A percentile compares a stretch with the other conserved stretches of the same genome.
Evolutionary conservation across 345 rosid species (phyloP).

Genomic region (Lepidium africanum): DNA sequence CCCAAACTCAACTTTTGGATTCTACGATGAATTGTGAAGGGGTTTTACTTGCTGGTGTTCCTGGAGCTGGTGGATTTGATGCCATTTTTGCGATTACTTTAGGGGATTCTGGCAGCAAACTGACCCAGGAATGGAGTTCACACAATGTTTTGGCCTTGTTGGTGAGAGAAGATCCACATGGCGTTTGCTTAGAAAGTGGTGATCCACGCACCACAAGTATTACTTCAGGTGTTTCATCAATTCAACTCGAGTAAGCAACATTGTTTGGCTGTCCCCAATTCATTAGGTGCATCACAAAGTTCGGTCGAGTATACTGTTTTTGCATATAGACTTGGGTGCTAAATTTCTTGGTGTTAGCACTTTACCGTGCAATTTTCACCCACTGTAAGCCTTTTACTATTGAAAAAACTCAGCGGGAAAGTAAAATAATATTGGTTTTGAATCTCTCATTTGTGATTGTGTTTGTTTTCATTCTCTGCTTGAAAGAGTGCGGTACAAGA

Average conservation of each 20-base stretch:
- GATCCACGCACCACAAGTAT: slow-evolving; percentile 67
- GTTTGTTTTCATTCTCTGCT: not conserved
- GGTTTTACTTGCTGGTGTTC: slow-evolving; percentile 86
- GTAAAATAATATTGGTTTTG: slow-evolving; percentile 3
- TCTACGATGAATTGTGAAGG: slow-evolving; percentile 81
- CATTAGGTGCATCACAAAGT: slow-evolving; percentile 19
- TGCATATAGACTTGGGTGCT: slow-evolving; percentile 31
- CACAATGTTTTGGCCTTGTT: slow-evolving; percentile 68
- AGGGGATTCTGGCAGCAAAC: slow-evolving; percentile 51
- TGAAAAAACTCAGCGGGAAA: slow-evolving; percentile 20
- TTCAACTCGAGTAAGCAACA: slow-evolving; percentile 41
- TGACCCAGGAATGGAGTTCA: slow-evolving; percentile 65
- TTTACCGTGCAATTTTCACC: slow-evolving; percentile 20
- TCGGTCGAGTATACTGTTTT: slow-evolving; percentile 25
- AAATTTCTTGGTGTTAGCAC: slow-evolving; percentile 21
- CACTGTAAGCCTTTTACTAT: slow-evolving; percentile 20
- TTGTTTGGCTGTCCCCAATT: slow-evolving; percentile 11
- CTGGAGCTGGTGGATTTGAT: slow-evolving; percentile 98
- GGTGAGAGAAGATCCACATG: slow-evolving; percentile 86
- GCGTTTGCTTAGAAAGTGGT: slow-evolving; percentile 68
- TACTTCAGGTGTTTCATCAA: slow-evolving; percentile 49
- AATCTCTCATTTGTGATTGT: not conserved
- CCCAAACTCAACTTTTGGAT: slow-evolving; percentile 70
- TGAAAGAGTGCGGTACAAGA: not conserved
- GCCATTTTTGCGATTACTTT: slow-evolving; percentile 74